Evolutionary conservation across 768 basidiomycete species (phyloP).

Genomic region (Lentinula sp.): DNA sequence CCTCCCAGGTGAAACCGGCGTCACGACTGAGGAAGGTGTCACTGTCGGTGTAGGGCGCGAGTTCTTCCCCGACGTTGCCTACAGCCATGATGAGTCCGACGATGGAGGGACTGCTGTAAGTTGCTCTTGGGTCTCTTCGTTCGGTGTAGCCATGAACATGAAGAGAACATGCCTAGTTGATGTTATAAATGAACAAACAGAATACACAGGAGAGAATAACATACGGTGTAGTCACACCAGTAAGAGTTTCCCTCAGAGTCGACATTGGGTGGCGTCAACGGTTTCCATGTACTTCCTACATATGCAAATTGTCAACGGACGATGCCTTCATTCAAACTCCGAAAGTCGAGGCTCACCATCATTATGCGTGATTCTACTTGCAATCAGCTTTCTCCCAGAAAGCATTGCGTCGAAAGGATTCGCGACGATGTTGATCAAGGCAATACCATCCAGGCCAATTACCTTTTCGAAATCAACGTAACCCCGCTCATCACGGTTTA

Average conservation of each 20-base stretch:
- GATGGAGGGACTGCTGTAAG: constrained; percentile 88
- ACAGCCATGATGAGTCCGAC: constrained; percentile 94
- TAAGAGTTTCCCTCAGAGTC: constrained; percentile 79
- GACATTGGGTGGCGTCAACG: constrained; percentile 60
- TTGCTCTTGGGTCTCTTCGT: constrained; percentile 82
- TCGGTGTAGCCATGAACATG: constrained; percentile 97
- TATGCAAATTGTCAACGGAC: constrained; percentile 3
- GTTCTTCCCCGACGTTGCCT: constrained; percentile 86
- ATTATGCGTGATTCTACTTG: constrained; percentile 91
- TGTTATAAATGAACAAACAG: not conserved
- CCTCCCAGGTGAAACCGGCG: constrained; percentile 96
- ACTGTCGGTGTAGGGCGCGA: constrained; percentile 77
- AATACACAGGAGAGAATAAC: constrained; percentile 7
- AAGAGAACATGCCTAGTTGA: constrained; percentile 66
- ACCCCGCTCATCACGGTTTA: constrained; percentile 83
- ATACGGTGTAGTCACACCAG: constrained; percentile 62
- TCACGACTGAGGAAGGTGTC: constrained; percentile 97
- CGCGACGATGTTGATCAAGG: constrained; percentile 83
- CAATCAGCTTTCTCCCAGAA: constrained; percentile 67
- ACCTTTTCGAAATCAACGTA: constrained; percentile 99
- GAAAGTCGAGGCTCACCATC: constrained; percentile 57
- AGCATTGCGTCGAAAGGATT: constrained; percentile 74
- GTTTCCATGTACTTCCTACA: constrained; percentile 82
- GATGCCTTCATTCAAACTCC: not conserved
- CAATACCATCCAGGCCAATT: constrained; percentile 92